phyloP scores from a whole-genome alignment of 2,329 filamentous ascomycete genomes.

The Cordyceps fumosorosea region DNA sequence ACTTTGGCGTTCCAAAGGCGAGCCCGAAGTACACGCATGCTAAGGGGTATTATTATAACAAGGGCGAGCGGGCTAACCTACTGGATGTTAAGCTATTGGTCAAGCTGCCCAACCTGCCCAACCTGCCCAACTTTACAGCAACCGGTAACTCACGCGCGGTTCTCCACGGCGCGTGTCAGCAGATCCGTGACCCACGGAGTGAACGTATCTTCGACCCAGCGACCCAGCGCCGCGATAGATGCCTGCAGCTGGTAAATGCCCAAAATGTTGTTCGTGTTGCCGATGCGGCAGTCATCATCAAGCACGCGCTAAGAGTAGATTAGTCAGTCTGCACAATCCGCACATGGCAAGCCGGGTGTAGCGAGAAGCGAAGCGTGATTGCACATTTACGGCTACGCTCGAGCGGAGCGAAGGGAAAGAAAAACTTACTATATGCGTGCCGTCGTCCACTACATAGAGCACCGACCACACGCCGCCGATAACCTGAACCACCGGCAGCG shows the following conservation, averaged over 20 bases:
- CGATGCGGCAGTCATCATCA: not conserved
- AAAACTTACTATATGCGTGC: not conserved
- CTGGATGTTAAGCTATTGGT: too few species aligned
- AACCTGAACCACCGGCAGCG: not conserved
- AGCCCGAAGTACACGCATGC: not conserved
- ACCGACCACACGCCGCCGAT: not conserved
- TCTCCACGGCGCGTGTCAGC: not conserved
- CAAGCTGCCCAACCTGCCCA: not conserved
- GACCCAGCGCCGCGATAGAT: not conserved
- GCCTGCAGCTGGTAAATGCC: conserved; percentile 1
- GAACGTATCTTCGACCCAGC: not conserved
- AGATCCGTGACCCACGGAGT: not conserved
- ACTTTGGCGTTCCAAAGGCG: not conserved
- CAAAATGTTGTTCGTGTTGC: not conserved
- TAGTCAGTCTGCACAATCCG: not conserved
- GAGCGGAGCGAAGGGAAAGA: not conserved
- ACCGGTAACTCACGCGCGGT: not conserved
- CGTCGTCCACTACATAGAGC: not conserved
- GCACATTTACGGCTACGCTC: too few species aligned
- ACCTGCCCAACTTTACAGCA: not conserved
- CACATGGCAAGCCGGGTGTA: too few species aligned
- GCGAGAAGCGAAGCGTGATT: not conserved
- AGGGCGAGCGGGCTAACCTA: too few species aligned
- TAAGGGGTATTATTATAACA: too few species aligned
- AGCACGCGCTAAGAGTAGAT: not conserved